phyloP scores from a whole-genome alignment of 2,329 filamentous ascomycete genomes.

The Thelonectria olida region DNA sequence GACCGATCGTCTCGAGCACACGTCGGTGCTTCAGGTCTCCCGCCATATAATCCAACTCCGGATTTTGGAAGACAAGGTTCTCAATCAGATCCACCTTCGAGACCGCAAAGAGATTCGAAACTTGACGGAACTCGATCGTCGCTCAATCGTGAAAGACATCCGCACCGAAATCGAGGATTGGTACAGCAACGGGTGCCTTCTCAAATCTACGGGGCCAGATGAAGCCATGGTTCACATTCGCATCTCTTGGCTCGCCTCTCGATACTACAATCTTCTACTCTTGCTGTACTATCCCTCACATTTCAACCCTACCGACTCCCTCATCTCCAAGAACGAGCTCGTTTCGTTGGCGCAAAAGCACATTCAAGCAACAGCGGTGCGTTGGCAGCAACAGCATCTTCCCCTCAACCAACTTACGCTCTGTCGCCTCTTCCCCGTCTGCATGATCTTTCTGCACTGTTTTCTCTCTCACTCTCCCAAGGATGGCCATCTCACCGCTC shows the following conservation, averaged over 20 bases:
- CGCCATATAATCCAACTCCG: slow-evolving; percentile 54
- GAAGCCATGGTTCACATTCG: slow-evolving; percentile 52
- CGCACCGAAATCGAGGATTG: slow-evolving; percentile 53
- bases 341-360: slow-evolving; percentile 52
- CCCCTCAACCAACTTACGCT: slow-evolving; percentile 54
- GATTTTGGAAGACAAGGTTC: slow-evolving; percentile 49
- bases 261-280: slow-evolving; percentile 52
- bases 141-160: slow-evolving; percentile 42
- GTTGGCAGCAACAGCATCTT: slow-evolving; percentile 53
- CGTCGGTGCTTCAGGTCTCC: slow-evolving; percentile 50
- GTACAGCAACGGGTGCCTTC: slow-evolving; percentile 53
- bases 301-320: slow-evolving; percentile 46
- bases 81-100: slow-evolving; percentile 44
- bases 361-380: slow-evolving; percentile 50
- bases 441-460: slow-evolving; percentile 47
- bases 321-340: slow-evolving; percentile 45
- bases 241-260: slow-evolving; percentile 50
- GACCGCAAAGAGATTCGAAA: slow-evolving; percentile 35
- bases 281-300: slow-evolving; percentile 53
- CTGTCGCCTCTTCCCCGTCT: slow-evolving; percentile 49
- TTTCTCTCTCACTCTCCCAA: slow-evolving; percentile 7
- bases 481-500: slow-evolving; percentile 34
- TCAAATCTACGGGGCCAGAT: slow-evolving; percentile 48
- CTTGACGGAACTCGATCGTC: slow-evolving; percentile 41
- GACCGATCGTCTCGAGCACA: slow-evolving; percentile 43